These are phyloP conservation scores for Pharus latifolius DNA, from an alignment of 176 grass and related monocot species.

Conservation along the genomic window DNA sequence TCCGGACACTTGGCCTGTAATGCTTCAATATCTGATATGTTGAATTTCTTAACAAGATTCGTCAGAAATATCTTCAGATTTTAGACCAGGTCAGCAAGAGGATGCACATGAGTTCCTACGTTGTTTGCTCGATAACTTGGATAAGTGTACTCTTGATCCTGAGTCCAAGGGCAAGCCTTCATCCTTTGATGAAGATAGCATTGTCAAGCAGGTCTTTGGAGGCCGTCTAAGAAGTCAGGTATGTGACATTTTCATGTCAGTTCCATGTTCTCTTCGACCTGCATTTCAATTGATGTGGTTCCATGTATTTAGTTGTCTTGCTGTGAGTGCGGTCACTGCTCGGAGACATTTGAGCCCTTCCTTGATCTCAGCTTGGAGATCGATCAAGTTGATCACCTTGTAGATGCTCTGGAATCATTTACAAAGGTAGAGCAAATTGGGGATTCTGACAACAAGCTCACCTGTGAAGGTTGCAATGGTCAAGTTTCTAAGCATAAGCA, in stretches of 20 bases:
- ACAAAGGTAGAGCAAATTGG: slow-evolving; percentile 81
- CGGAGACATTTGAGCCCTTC: slow-evolving; percentile 75
- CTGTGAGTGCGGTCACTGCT: slow-evolving; percentile 57
- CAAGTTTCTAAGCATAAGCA: slow-evolving; percentile 72
- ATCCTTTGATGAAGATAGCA: slow-evolving; percentile 58
- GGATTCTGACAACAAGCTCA: slow-evolving; percentile 63
- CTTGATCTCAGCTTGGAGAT: slow-evolving; percentile 97
- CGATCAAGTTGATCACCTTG: slow-evolving; percentile 34
- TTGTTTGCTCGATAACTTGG: slow-evolving; percentile 69
- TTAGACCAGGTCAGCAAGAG: slow-evolving; percentile 61
- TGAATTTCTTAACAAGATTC: slow-evolving; percentile 42
- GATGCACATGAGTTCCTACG: slow-evolving; percentile 87
- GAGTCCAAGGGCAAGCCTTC: slow-evolving; percentile 16
- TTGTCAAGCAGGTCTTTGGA: slow-evolving; percentile 81
- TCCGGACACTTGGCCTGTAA: not conserved
- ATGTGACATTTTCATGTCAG: not conserved
- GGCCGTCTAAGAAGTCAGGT: slow-evolving; percentile 79
- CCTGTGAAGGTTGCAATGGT: slow-evolving; percentile 59
- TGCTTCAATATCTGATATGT: slow-evolving; percentile 1
- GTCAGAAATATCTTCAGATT: slow-evolving; percentile 71
- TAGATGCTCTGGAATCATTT: slow-evolving; percentile 66
- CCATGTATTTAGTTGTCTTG: slow-evolving; percentile 56
- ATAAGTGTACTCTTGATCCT: slow-evolving; percentile 45
- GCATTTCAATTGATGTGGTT: slow-evolving; percentile 1
- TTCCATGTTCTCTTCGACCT: not conserved